Percentiles rank a stretch among this genome's conserved stretches.
These are phyloP conservation scores for Botrytis byssoidea DNA, from an alignment of 2,329 filamentous ascomycete genomes.

Conservation along the genomic window DNA sequence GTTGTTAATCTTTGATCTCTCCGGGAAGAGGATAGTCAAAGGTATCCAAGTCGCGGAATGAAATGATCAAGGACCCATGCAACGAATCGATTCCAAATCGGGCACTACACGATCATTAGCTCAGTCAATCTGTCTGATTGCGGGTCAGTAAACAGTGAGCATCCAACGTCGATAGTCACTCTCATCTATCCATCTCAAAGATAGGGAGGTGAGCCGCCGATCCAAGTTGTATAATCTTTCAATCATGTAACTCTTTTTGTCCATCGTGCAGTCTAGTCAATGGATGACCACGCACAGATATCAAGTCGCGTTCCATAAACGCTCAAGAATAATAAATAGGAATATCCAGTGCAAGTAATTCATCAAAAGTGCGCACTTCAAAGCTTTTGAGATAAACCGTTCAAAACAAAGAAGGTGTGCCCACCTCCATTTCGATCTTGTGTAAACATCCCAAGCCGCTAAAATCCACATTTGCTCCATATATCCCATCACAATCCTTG, in stretches of 20 bases:
- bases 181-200: neutral
- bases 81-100: neutral
- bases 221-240: neutral
- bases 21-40: neutral
- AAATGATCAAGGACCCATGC: neutral
- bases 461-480: neutral
- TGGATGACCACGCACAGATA: neutral
- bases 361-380: neutral
- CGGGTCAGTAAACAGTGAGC: neutral
- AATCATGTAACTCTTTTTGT: neutral
- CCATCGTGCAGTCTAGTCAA: neutral
- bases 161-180: neutral
- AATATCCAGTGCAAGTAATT: neutral
- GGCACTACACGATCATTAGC: neutral
- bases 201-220: neutral
- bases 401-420: neutral
- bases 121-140: neutral
- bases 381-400: neutral
- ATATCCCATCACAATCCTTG: conserved; percentile 7
- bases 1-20: neutral
- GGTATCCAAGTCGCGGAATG: neutral
- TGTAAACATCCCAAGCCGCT: conserved; percentile 4
- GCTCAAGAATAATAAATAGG: neutral
- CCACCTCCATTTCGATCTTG: neutral
- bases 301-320: neutral